These are phyloP conservation scores for Eimeria nieschulzi DNA, from an alignment of 169 alveolate genomes.

Conservation along the genomic window DNA sequence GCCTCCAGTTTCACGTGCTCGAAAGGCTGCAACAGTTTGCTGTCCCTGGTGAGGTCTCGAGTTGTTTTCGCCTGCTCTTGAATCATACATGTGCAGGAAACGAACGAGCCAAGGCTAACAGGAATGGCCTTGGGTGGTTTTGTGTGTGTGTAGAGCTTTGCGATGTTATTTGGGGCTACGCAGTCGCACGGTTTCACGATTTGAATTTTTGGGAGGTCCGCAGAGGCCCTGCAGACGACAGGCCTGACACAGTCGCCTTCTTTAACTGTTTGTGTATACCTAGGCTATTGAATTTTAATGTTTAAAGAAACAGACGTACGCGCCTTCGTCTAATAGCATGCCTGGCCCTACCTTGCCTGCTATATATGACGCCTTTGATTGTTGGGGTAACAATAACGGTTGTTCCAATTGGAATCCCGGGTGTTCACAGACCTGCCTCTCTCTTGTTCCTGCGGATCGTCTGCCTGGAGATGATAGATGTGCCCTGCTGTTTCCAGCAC, in stretches of 20 bases:
- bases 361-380: too few species aligned
- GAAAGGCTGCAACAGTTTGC: constrained; percentile 56
- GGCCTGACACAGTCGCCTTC: too few species aligned
- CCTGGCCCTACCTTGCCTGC: too few species aligned
- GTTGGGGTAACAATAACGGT: too few species aligned
- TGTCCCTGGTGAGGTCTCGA: constrained; percentile 43
- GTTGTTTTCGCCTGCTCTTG: not conserved
- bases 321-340: too few species aligned
- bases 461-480: constrained; percentile 69
- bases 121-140: not conserved
- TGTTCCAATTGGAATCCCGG: too few species aligned
- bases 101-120: too few species aligned
- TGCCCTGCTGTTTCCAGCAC: constrained; percentile 75
- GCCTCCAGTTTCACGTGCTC: constrained; percentile 50
- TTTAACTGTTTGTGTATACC: too few species aligned
- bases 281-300: too few species aligned
- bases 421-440: constrained; percentile 56
- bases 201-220: constrained; percentile 69
- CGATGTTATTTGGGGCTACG: constrained; percentile 71
- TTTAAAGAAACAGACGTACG: too few species aligned
- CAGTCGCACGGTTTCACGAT: constrained; percentile 68
- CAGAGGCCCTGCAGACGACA: too few species aligned
- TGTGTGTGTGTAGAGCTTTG: constrained; percentile 60
- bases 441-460: constrained; percentile 47
- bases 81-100: not conserved